Evolutionary conservation across 176 grass and related monocot genomes (phyloP).

Genomic region (Cenchrus purpureus): DNA sequence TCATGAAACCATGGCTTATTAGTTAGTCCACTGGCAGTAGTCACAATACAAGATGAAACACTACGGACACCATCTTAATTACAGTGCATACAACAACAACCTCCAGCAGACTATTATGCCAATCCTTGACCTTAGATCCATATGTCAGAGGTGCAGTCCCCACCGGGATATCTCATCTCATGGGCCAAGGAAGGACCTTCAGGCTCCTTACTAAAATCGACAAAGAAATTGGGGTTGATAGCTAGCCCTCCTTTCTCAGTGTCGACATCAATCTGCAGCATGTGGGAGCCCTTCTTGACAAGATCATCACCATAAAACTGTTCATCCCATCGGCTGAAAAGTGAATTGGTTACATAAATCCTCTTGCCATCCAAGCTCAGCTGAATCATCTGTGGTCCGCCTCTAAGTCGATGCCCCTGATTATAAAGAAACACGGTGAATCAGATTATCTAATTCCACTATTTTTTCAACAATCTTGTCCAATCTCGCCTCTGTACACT

Average conservation of each 20-base stretch:
- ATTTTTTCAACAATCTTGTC: neutral
- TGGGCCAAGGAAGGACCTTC: slow-evolving; percentile 84
- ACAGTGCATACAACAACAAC: slow-evolving; percentile 21
- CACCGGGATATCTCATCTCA: slow-evolving; percentile 98
- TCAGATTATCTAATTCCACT: neutral
- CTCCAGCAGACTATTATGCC: neutral
- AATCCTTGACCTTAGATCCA: slow-evolving; percentile 68
- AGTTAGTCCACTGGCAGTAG: neutral
- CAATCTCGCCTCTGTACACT: neutral
- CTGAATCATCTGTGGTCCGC: slow-evolving; percentile 96
- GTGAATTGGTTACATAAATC: slow-evolving; percentile 87
- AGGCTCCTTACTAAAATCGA: slow-evolving; percentile 80
- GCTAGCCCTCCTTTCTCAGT: slow-evolving; percentile 71
- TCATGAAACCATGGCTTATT: slow-evolving; percentile 37
- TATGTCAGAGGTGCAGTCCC: slow-evolving; percentile 97
- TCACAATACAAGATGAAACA: slow-evolving; percentile 18
- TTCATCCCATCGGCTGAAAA: slow-evolving; percentile 87
- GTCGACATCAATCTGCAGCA: slow-evolving; percentile 86
- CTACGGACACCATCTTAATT: slow-evolving; percentile 26
- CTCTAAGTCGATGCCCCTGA: slow-evolving; percentile 83
- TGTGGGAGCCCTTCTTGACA: slow-evolving; percentile 87
- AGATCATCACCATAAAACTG: slow-evolving; percentile 82
- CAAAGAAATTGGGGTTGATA: slow-evolving; percentile 86
- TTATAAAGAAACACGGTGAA: neutral
- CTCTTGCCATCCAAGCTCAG: slow-evolving; percentile 90